Evolutionary conservation across 148 eudicot genomes (phyloP).

Genomic region (Diospyros kaki): DNA sequence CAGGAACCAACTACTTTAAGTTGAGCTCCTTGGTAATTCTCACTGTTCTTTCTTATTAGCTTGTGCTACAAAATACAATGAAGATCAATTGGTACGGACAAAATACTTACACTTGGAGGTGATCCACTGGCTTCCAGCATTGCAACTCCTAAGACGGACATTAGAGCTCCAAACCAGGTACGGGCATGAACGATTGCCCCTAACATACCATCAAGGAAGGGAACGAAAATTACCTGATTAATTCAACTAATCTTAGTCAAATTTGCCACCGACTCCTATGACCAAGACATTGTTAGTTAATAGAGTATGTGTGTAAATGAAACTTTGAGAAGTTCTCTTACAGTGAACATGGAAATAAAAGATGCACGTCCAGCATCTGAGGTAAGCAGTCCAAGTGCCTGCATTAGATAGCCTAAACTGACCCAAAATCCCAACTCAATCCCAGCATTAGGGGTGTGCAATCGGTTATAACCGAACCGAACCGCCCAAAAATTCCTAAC

Average conservation of each 20-base stretch:
- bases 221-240: constrained; percentile 67
- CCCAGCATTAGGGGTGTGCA: constrained; percentile 56
- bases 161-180: constrained; percentile 69
- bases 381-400: constrained; percentile 73
- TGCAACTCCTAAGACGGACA: constrained; percentile 61
- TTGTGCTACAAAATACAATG: background rate
- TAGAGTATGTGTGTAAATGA: background rate
- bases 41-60: background rate
- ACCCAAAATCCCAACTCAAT: constrained; percentile 71
- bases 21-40: background rate
- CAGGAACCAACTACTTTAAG: background rate
- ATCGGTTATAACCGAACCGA: no score
- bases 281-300: background rate
- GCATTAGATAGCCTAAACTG: constrained; percentile 64
- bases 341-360: constrained; percentile 62
- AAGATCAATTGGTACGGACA: background rate
- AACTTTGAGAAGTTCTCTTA: constrained; percentile 25
- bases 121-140: constrained; percentile 79
- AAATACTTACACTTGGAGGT: constrained; percentile 60
- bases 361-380: constrained; percentile 81
- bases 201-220: constrained; percentile 67
- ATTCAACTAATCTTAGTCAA: constrained; percentile 12
- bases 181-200: constrained; percentile 52
- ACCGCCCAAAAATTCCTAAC: no score
- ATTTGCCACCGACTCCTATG: background rate